Evolutionary conservation across 352 stramenopile species (phyloP).

Genomic region (Phytophthora megakarya): DNA sequence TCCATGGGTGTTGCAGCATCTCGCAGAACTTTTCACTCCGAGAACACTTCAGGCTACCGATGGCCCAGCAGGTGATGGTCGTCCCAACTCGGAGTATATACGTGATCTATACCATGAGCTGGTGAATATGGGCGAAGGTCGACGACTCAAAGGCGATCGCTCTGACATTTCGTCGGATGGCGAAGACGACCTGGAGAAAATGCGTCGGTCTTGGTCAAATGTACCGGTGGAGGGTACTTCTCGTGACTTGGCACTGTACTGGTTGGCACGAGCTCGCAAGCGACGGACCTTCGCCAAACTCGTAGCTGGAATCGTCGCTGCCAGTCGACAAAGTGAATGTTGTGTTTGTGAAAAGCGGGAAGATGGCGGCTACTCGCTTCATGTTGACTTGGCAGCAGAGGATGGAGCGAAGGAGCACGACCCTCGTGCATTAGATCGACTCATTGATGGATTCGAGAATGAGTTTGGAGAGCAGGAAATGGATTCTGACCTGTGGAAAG

Average conservation of each 20-base stretch:
- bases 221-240: slow-evolving; percentile 82
- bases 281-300: slow-evolving; percentile 90
- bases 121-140: slow-evolving; percentile 91
- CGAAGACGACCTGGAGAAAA: slow-evolving; percentile 91
- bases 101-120: slow-evolving; percentile 96
- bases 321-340: slow-evolving; percentile 87
- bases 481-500: slow-evolving; percentile 94
- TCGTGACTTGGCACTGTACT: slow-evolving; percentile 91
- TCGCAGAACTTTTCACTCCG: slow-evolving; percentile 96
- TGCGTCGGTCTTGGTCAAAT: slow-evolving; percentile 86
- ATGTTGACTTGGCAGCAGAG: slow-evolving; percentile 79
- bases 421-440: slow-evolving; percentile 71
- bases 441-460: slow-evolving; percentile 75
- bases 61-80: slow-evolving; percentile 35
- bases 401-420: slow-evolving; percentile 71
- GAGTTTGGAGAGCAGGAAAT: slow-evolving; percentile 89
- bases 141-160: slow-evolving; percentile 85
- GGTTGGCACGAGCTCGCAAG: slow-evolving; percentile 93
- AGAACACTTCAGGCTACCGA: slow-evolving; percentile 77
- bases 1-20: slow-evolving; percentile 96
- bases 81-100: slow-evolving; percentile 94
- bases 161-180: slow-evolving; percentile 93
- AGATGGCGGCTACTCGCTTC: slow-evolving; percentile 70
- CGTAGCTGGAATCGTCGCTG: slow-evolving; percentile 79
- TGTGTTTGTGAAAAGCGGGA: slow-evolving; percentile 76